Evolutionary conservation across 2,329 filamentous ascomycete genomes (phyloP).

Genomic region (Pseudocercospora pini-densiflorae): DNA sequence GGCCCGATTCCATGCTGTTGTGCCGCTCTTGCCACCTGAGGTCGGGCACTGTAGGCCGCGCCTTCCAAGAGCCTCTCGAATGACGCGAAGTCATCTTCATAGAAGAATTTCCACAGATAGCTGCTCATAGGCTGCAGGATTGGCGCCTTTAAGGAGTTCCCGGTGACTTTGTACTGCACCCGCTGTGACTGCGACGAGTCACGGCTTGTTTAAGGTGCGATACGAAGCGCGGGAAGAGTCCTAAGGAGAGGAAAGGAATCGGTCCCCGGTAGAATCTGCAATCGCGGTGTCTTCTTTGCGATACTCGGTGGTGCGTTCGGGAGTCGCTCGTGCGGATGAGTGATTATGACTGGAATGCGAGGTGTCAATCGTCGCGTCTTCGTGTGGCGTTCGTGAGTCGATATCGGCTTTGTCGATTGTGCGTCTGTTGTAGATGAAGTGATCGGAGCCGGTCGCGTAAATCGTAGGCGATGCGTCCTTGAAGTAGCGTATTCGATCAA

Average conservation of each 20-base stretch:
- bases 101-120: slow-evolving; percentile 93
- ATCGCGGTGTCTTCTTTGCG: not conserved
- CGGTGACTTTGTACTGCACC: slow-evolving; percentile 68
- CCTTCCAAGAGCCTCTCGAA: slow-evolving; percentile 86
- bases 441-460: not conserved
- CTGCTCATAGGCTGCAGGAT: slow-evolving; percentile 77
- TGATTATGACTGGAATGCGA: not conserved
- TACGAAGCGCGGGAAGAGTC: slow-evolving; percentile 47
- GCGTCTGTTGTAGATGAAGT: not conserved
- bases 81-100: slow-evolving; percentile 95
- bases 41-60: slow-evolving; percentile 63
- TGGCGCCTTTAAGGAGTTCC: slow-evolving; percentile 41
- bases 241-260: not conserved
- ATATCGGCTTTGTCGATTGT: not conserved
- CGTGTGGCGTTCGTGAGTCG: not conserved
- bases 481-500: too few species aligned
- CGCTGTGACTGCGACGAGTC: slow-evolving; percentile 83
- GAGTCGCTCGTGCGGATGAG: slow-evolving; percentile 3
- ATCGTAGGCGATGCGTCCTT: not conserved
- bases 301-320: not conserved
- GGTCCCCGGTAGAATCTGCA: not conserved
- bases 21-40: slow-evolving; percentile 48
- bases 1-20: slow-evolving; percentile 35
- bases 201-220: slow-evolving; percentile 87
- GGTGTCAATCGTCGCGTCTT: not conserved